These are phyloP conservation scores for Tricholoma flavovirens DNA, from an alignment of 768 basidiomycete genomes.

Conservation along the genomic window DNA sequence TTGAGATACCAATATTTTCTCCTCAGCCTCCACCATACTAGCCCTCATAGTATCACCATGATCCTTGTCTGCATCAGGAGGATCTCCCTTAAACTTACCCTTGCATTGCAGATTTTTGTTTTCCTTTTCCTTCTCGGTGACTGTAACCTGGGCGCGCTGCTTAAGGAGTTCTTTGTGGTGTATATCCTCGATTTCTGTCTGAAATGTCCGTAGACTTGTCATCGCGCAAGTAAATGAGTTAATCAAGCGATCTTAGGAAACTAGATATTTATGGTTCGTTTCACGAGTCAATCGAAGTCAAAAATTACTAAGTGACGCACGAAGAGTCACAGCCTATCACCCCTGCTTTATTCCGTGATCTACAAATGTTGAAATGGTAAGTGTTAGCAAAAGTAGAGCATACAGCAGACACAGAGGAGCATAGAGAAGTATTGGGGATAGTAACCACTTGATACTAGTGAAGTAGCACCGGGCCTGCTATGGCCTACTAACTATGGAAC, in stretches of 20 bases:
- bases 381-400: background rate
- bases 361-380: background rate
- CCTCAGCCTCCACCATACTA: conserved; percentile 45
- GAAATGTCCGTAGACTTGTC: conserved; percentile 57
- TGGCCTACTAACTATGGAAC: too few relatives aligned
- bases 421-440: too few relatives aligned
- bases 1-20: conserved; percentile 43
- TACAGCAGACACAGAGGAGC: background rate
- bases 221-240: conserved; percentile 22
- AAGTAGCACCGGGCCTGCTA: too few relatives aligned
- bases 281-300: conserved; percentile 2
- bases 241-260: conserved; percentile 1
- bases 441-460: too few relatives aligned
- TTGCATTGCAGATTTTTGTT: conserved; percentile 25
- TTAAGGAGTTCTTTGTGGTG: conserved; percentile 60
- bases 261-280: background rate
- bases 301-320: background rate
- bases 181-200: conserved; percentile 75
- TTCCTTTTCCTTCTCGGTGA: conserved; percentile 24
- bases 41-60: conserved; percentile 10
- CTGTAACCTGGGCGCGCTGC: conserved; percentile 42
- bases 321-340: background rate
- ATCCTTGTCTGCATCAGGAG: conserved; percentile 9
- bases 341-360: background rate
- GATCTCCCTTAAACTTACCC: conserved; percentile 38